These are phyloP conservation scores for Beauveria varroae DNA, from an alignment of 2,329 filamentous ascomycete genomes.

Conservation along the genomic window DNA sequence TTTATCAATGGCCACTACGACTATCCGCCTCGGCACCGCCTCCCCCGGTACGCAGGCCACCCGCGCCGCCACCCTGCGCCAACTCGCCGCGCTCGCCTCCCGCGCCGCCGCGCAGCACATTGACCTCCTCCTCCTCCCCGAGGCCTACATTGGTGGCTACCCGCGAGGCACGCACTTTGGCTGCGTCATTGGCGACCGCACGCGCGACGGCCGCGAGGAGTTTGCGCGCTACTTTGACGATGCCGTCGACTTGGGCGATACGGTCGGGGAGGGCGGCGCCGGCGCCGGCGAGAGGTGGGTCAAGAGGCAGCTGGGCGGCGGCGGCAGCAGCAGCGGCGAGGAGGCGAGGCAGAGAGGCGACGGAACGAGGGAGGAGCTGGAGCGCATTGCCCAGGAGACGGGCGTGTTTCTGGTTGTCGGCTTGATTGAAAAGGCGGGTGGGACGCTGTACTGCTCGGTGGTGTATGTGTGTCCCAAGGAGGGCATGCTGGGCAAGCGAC, in stretches of 20 bases:
- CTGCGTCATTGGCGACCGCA: conserved; percentile 62
- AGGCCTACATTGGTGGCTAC: conserved; percentile 89
- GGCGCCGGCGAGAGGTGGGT: conserved; percentile 71
- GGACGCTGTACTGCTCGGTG: conserved; percentile 75
- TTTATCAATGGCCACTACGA: conserved; percentile 16
- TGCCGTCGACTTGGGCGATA: conserved; percentile 80
- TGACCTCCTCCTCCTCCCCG: conserved; percentile 78
- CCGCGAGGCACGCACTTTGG: conserved; percentile 77
- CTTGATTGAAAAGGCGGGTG: conserved; percentile 69
- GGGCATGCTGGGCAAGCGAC: conserved; percentile 73
- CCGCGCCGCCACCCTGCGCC: conserved; percentile 53
- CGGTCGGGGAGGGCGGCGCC: conserved; percentile 44
- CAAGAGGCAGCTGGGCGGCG: conserved; percentile 41
- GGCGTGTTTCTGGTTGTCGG: conserved; percentile 79
- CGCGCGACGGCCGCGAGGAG: conserved; percentile 66
- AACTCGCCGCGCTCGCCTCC: conserved; percentile 55
- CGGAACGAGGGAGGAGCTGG: conserved; percentile 70
- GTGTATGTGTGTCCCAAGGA: conserved; percentile 71
- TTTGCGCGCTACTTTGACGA: conserved; percentile 72
- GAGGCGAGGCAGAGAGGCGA: conserved; percentile 37
- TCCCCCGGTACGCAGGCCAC: conserved; percentile 46
- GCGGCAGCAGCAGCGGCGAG: neutral
- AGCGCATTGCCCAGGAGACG: conserved; percentile 66
- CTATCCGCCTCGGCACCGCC: conserved; percentile 47
- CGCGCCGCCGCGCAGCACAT: conserved; percentile 49